These are phyloP conservation scores for Fusarium liriodendri DNA, from an alignment of 2,329 filamentous ascomycete genomes.

Conservation along the genomic window DNA sequence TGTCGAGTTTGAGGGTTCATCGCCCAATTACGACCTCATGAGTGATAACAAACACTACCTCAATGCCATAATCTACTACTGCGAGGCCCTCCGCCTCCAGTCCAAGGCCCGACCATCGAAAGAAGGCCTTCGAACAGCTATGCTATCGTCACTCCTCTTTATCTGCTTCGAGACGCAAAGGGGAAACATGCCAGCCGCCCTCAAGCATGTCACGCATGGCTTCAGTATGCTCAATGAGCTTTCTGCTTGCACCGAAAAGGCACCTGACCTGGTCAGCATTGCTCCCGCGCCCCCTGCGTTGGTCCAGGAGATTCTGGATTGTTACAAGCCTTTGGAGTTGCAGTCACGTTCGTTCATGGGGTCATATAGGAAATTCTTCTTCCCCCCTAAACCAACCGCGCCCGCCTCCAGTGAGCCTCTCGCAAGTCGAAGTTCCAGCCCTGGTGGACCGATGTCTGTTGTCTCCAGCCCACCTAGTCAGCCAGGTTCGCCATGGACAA, in stretches of 20 bases:
- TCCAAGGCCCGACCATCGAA: constrained; percentile 50
- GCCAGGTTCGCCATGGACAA: constrained; percentile 43
- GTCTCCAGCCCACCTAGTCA: constrained; percentile 41
- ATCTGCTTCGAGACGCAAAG: constrained; percentile 56
- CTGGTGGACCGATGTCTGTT: constrained; percentile 1
- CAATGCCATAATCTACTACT: constrained; percentile 55
- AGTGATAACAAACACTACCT: constrained; percentile 52
- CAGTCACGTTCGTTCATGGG: constrained; percentile 54
- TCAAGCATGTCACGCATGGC: constrained; percentile 55
- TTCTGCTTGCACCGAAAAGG: constrained; percentile 50
- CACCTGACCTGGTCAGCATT: constrained; percentile 51
- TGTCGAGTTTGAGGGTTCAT: constrained; percentile 31
- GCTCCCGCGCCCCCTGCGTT: constrained; percentile 51
- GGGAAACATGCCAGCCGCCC: constrained; percentile 53
- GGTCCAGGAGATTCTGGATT: constrained; percentile 54
- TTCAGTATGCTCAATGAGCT: constrained; percentile 56
- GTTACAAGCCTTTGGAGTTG: constrained; percentile 53
- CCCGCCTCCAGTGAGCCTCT: constrained; percentile 9
- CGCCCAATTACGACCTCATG: constrained; percentile 30
- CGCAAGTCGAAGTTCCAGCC: constrained; percentile 13
- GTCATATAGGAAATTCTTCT: constrained; percentile 51
- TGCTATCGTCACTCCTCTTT: constrained; percentile 54
- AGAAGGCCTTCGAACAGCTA: constrained; percentile 52
- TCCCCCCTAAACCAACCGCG: constrained; percentile 35
- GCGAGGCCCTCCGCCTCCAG: constrained; percentile 54